Base-by-base conservation (phyloP, 352 stramenopile genomes). In the Pelagophyceae sp. region DNA sequence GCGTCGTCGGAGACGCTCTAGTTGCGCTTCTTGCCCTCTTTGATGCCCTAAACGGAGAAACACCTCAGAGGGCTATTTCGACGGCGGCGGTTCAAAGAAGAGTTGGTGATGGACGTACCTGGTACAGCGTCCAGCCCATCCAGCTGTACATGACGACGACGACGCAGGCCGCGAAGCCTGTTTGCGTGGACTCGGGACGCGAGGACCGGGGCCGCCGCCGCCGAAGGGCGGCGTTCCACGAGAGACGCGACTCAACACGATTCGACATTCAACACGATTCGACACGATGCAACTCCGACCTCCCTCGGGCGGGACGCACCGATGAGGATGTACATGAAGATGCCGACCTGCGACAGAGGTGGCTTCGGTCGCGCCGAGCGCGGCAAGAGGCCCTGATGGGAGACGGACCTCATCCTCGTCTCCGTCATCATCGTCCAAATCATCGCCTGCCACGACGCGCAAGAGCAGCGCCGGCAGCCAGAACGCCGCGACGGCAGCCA, bases 51-150 rank as follows among this genome's bases (percentile, higher is more conserved):
- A 11, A 23, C 23, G 45, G 45, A 11, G 45, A n/a, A n/a, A n/a
- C n/a, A n/a, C n/a, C n/a, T n/a, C n/a, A n/a, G n/a, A n/a, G n/a
- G n/a, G n/a, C n/a, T n/a, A n/a, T n/a, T n/a, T 54, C 45, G 45
- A 23, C 23, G 45, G 45, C 11, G 11, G 45, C 23, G 11, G 45
- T 54, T 54, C 45, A 11, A 54, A 54, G 45, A 54, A 54, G 11
- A 23, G 45, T 23, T 23, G 45, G 23, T 11, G 11, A 23, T 23
- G 11, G 45, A 54, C 45, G 45, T 23, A 54, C 45, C 45, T 74
- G 67, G 67, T 74, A 74, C 2, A 74, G 67, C 35, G 67, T 74
- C 35, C 38, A 74, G 67, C 67, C 67, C 35, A 74, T 74, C 67
- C 67, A 74, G 35, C 17, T 38, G 38, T 74, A 74, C 67, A 74